Evolutionary conservation across 495 filamentous ascomycete species (phyloP).

Genomic region (Elaphomyces granulatus): DNA sequence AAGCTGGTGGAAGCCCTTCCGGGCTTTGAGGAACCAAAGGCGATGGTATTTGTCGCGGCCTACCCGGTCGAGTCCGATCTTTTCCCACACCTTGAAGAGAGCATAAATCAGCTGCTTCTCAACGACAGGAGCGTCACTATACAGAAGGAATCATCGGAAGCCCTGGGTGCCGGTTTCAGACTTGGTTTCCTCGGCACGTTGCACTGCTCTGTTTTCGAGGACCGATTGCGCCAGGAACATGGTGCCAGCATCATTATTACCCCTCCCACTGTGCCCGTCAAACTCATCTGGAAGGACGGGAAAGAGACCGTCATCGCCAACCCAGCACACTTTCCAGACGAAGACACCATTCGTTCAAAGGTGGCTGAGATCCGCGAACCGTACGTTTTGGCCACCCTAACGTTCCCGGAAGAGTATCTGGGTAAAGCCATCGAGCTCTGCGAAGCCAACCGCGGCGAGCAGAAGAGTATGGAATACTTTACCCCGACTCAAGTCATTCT

Average conservation of each 20-base stretch:
- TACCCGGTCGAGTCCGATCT: conserved; percentile 84
- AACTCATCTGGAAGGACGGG: conserved; percentile 62
- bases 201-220: conserved; percentile 96
- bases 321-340: conserved; percentile 73
- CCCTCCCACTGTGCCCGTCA: conserved; percentile 85
- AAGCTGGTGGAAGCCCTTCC: conserved; percentile 64
- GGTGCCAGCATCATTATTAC: conserved; percentile 95
- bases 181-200: conserved; percentile 91
- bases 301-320: conserved; percentile 63
- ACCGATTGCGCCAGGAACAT: conserved; percentile 89
- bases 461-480: conserved; percentile 79
- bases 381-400: conserved; percentile 73
- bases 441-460: conserved; percentile 74
- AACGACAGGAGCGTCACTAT: conserved; percentile 93
- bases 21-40: conserved; percentile 93
- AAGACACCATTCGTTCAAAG: conserved; percentile 41
- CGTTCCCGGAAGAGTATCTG: conserved; percentile 83
- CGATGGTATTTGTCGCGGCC: conserved; percentile 97
- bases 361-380: conserved; percentile 67
- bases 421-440: conserved; percentile 92
- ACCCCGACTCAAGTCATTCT: conserved; percentile 90
- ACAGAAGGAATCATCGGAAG: conserved; percentile 85
- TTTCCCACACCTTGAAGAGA: conserved; percentile 80
- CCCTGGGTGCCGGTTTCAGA: conserved; percentile 85
- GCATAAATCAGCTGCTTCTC: conserved; percentile 81